A percentile compares a stretch with the other conserved stretches of the same genome.
phyloP scores from a whole-genome alignment of 2,329 filamentous ascomycete genomes.

The Colletotrichum caudatum region DNA sequence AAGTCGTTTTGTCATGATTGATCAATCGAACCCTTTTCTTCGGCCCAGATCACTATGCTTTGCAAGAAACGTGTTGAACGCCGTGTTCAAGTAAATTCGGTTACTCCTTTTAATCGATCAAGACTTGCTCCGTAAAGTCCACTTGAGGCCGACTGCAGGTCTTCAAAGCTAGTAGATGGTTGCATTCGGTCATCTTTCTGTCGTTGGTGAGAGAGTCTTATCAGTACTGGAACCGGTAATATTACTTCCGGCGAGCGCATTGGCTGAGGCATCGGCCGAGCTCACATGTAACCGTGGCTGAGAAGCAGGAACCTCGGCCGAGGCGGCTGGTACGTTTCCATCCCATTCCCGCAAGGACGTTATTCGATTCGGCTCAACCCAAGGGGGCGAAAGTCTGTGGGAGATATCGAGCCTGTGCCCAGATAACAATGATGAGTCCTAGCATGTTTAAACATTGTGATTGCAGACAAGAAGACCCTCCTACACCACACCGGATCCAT shows the following conservation, averaged over 20 bases:
- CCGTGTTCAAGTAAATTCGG: background rate
- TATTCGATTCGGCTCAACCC: background rate
- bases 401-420: background rate
- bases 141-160: background rate
- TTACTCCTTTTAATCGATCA: no score
- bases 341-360: background rate
- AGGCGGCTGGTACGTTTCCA: background rate
- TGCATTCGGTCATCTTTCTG: background rate
- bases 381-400: background rate
- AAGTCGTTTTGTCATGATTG: background rate
- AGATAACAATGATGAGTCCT: background rate
- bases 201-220: background rate
- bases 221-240: background rate
- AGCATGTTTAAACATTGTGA: background rate
- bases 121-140: background rate
- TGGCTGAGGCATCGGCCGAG: background rate
- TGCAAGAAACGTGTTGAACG: background rate
- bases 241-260: background rate
- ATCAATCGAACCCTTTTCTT: background rate
- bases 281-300: background rate
- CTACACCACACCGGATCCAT: background rate
- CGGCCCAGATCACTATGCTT: background rate
- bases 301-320: background rate
- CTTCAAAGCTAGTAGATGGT: background rate
- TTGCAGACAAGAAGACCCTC: background rate